Evolutionary conservation across 169 alveolate species (phyloP), one percentile per base, ranked within the genome.

Genomic region (Plasmodium billcollinsi): DNA sequence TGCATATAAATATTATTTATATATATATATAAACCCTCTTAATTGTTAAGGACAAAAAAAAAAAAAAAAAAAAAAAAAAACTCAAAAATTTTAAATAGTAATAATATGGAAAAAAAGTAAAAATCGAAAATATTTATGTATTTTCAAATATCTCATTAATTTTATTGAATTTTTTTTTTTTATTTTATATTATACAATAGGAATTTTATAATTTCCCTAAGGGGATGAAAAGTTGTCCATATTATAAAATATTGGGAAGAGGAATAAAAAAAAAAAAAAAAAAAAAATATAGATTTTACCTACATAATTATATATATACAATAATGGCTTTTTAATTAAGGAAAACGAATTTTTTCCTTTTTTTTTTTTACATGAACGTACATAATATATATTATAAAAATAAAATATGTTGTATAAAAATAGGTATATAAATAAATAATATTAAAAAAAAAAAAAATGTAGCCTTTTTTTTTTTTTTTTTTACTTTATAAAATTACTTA

Each of bases 161-260:
- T 78, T 78, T 61, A 66, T 11, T 78, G 47, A 50, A 78, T 52
- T 63, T 65, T 63, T 58, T 58, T 76, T 76, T 59, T 14, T 70
- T 33, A 5, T 4, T 39, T 39, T 39, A 39, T 39, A 39, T 58
- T 76, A 52, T 78, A 65, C 54, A n/a, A 78, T 29, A 39, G 74
- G 11, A 66, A 66, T 66, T 29, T 78, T 50, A 50, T 33, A 67
- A n/a, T 71, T 66, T 74, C 45, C 47, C 11, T 45, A 33, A 43
- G 26, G 89, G 89, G 78, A n/a, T 66, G 50, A 58, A 29, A 20
- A 29, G 20, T 78, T 65, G 43, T 29, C 20, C 62, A 65, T 43
- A 52, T 26, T 78, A 39, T 58, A 65, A 50, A 78, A 70, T 43
- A 74, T 24, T 73, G 74, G 50, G 50, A 70, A 70, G 50, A 70